These are phyloP conservation scores for Cytospora mali DNA, from an alignment of 2,329 filamentous ascomycete genomes.

Conservation along the genomic window DNA sequence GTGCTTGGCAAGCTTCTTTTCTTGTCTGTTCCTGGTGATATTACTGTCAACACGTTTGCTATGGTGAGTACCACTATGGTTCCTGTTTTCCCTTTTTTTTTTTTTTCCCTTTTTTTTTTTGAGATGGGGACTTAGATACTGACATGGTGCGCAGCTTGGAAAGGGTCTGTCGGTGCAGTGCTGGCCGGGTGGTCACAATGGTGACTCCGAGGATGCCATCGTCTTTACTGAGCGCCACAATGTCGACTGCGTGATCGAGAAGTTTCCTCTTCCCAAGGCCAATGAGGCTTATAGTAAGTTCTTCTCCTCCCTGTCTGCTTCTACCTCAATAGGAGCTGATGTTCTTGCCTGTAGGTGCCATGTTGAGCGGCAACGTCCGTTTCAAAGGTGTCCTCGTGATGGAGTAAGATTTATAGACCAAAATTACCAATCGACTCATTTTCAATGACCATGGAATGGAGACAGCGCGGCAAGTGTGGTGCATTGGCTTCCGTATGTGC, in stretches of 20 bases:
- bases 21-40: constrained; percentile 42
- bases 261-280: constrained; percentile 59
- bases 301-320: constrained; percentile 30
- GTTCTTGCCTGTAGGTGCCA: not conserved
- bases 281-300: constrained; percentile 41
- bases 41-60: not conserved
- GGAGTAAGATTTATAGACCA: not conserved
- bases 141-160: not conserved
- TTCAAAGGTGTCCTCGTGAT: constrained; percentile 30
- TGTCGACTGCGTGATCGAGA: constrained; percentile 68
- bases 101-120: not conserved
- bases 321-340: not conserved
- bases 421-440: not conserved
- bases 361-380: constrained; percentile 29
- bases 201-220: constrained; percentile 67
- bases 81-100: not conserved
- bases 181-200: constrained; percentile 63
- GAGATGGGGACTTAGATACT: not conserved
- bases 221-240: constrained; percentile 64
- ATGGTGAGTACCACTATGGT: too few relatives aligned
- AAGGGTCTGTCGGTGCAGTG: constrained; percentile 64
- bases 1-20: constrained; percentile 60
- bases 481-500: too few relatives aligned
- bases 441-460: not conserved
- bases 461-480: too few relatives aligned